Conservation (phyloP, 1,139 yeast species). For the Hanseniaspora sp. region DNA sequence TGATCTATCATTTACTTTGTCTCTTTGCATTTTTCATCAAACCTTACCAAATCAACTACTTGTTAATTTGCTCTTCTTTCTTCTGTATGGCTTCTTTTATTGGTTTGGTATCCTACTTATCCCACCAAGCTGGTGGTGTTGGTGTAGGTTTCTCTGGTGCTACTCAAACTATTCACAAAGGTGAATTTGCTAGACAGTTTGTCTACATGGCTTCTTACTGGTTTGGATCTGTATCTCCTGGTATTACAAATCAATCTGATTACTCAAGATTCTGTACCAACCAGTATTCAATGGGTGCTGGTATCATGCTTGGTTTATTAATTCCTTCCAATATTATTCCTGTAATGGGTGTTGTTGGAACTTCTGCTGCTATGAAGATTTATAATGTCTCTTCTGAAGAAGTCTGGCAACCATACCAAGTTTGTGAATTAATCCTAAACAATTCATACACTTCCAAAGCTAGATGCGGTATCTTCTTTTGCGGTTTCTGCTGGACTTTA, state of each 20-base stretch:
- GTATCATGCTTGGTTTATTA: conserved; percentile 31
- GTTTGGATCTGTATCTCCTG: conserved; percentile 38
- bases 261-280: conserved; percentile 35
- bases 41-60: conserved; percentile 33
- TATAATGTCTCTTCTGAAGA: conserved; percentile 27
- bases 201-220: conserved; percentile 35
- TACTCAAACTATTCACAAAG: conserved; percentile 26
- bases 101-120: conserved; percentile 34
- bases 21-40: conserved; percentile 32
- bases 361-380: conserved; percentile 31
- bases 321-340: conserved; percentile 36
- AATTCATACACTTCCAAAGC: conserved; percentile 34
- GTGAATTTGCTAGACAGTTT: conserved; percentile 36
- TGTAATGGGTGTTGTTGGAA: conserved; percentile 35
- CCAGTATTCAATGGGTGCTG: conserved; percentile 29
- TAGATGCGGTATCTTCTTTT: conserved; percentile 40
- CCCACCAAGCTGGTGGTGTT: conserved; percentile 31
- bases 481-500: conserved; percentile 36
- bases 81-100: conserved; percentile 35
- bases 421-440: conserved; percentile 28
- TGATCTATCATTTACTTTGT: conserved; percentile 36
- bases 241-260: conserved; percentile 31
- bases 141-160: conserved; percentile 32
- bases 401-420: conserved; percentile 35
- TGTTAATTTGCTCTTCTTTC: conserved; percentile 33